These are phyloP conservation scores for Planoprotostelium fungivorum DNA, from an alignment of 78 protist genomes.

Conservation along the genomic window DNA sequence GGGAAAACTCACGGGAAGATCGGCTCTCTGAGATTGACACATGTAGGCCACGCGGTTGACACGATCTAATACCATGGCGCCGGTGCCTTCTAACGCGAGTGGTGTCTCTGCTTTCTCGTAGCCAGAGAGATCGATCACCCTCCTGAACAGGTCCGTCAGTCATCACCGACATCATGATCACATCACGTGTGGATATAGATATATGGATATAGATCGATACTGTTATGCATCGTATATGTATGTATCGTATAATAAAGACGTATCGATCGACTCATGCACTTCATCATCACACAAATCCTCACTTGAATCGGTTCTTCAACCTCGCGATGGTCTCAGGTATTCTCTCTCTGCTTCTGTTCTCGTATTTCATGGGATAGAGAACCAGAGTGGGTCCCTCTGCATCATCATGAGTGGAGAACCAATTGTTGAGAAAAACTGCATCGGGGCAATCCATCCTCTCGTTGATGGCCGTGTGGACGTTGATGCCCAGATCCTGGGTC, in stretches of 20 bases:
- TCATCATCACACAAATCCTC: neutral
- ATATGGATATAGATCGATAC: no score
- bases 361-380: conserved; percentile 28
- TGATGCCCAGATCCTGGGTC: conserved; percentile 3
- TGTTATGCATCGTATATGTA: no score
- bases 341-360: conserved; percentile 29
- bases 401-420: conserved; percentile 60
- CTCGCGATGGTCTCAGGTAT: conserved; percentile 30
- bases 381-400: conserved; percentile 25
- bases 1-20: no score
- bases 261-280: no score
- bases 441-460: conserved; percentile 44
- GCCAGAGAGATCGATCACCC: conserved; percentile 8
- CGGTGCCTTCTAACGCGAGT: conserved; percentile 39
- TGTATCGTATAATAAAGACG: no score
- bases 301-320: neutral
- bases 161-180: no score
- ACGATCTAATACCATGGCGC: conserved; percentile 46
- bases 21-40: conserved; percentile 27
- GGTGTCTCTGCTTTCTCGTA: neutral
- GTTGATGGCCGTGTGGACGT: conserved; percentile 37
- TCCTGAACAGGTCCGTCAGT: neutral
- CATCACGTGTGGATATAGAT: no score
- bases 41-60: conserved; percentile 36
- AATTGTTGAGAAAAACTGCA: conserved; percentile 45